Evolutionary conservation across 495 filamentous ascomycete genomes (phyloP).

Genomic region (Penicillium cinerascens): DNA sequence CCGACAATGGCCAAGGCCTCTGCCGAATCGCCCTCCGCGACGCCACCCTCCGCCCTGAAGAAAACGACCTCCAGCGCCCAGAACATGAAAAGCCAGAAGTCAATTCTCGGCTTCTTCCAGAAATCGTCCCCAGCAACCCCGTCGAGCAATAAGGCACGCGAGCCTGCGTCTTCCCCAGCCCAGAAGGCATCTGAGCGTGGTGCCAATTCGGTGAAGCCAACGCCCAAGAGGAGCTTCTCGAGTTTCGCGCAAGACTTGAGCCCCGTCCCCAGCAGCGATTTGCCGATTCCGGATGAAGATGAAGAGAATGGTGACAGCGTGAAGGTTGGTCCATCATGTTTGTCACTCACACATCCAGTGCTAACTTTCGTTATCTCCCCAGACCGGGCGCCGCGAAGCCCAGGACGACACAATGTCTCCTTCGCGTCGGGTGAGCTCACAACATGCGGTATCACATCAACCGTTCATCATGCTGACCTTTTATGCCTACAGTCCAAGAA

Average conservation of each 20-base stretch:
- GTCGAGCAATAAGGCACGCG: conserved; percentile 27
- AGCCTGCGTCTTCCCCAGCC: conserved; percentile 41
- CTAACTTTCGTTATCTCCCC: conserved; percentile 9
- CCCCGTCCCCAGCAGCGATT: conserved; percentile 80
- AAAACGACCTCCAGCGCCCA: conserved; percentile 45
- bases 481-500: conserved; percentile 38
- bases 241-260: conserved; percentile 53
- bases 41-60: conserved; percentile 38
- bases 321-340: conserved; percentile 17
- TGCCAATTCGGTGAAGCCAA: conserved; percentile 23
- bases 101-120: conserved; percentile 82
- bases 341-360: not conserved
- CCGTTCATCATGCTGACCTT: conserved; percentile 5
- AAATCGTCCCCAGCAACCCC: conserved; percentile 55
- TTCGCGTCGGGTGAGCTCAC: conserved; percentile 41
- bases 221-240: conserved; percentile 36
- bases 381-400: conserved; percentile 18
- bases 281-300: conserved; percentile 38
- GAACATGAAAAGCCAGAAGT: conserved; percentile 69
- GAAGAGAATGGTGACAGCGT: conserved; percentile 23
- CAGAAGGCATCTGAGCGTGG: conserved; percentile 38
- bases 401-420: conserved; percentile 35
- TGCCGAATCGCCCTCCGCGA: conserved; percentile 40
- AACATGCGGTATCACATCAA: not conserved
- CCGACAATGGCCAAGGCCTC: conserved; percentile 36